Base-by-base conservation (phyloP, 2,329 filamentous ascomycete genomes). In the Penicillium sp. region DNA sequence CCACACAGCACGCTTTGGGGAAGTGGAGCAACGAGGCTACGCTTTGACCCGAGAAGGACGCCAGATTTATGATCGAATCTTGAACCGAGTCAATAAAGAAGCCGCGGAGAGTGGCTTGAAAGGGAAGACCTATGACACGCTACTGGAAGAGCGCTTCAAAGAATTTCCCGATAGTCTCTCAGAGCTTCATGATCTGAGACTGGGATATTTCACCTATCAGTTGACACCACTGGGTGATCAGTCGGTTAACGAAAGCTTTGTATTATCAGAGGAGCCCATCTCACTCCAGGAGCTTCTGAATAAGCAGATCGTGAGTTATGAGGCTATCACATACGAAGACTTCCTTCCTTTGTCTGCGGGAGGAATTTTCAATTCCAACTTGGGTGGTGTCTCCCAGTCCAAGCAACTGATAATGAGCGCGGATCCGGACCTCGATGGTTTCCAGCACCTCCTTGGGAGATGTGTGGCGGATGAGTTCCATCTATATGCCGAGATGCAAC, bases 291-390 rank as follows among this genome's bases (percentile, higher is more conserved):
- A 66, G 0, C 68, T 81, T 1, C 50, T 82, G 1, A 53, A 63
- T 2, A 49, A 68, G 0, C 72, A 73, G 0, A 27, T 73, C 3
- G 38, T 83, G 0, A 63, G 71, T 39, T 73, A 70, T 6, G 64
- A 74, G 3, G 79, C 82, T 2, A 75, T 83, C 19, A 82, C 77
- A 0, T 84, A 84, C 55, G 82, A 84, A 57, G 82, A 83, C 53
- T 84, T 83, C 48, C 68, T 84, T 4, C 82, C 82, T 0, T 66
- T 84, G 2, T 82, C 79, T 1, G 82, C 81, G 0, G 81, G 79
- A 0, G 81, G 81, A 0, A 83, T 83, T 39, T 82, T 82, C 59
- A 75, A 75, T 39, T 81, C 78, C 0, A 82, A 81, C 21, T 63
- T 80, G 1, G 63, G 63, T 2, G 61, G 47, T 9, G 49, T 51